phyloP scores from a whole-genome alignment of 331 rosid species.

The Acacia pycnantha region DNA sequence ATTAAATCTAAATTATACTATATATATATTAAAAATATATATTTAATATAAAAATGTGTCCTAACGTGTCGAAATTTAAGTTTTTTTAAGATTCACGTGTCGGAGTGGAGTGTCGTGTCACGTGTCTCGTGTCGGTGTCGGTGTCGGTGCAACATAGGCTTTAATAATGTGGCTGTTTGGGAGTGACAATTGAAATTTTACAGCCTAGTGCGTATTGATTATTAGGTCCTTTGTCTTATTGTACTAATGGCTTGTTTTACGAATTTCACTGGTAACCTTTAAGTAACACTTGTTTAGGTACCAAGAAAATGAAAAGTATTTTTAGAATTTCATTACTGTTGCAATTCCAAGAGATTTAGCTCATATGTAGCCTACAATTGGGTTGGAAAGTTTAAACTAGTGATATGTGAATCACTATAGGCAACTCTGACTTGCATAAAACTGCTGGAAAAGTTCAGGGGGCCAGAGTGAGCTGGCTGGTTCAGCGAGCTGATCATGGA shows the following conservation, averaged over 20 bases:
- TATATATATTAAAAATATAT: no score
- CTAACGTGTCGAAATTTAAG: no score
- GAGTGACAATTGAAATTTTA: conserved; percentile 16
- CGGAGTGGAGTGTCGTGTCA: no score
- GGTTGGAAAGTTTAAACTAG: background rate
- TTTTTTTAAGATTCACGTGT: no score
- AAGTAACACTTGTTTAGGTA: background rate
- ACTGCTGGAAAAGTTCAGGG: background rate
- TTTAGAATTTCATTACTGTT: background rate
- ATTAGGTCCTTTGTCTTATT: background rate
- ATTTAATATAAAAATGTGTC: no score
- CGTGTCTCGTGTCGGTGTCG: no score
- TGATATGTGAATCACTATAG: background rate
- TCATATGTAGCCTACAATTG: background rate
- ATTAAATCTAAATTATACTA: no score
- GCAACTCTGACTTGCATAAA: background rate
- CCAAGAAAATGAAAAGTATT: background rate
- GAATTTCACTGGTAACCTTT: background rate
- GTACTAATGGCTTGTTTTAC: conserved; percentile 2
- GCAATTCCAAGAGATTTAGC: background rate
- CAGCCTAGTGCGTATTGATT: background rate
- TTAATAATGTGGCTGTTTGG: conserved; percentile 12
- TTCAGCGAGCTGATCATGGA: background rate
- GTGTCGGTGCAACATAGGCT: no score
- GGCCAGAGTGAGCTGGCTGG: background rate